Percentiles rank a stretch among this genome's conserved stretches.
These are phyloP conservation scores for Allantophomopsis cytisporea DNA, from an alignment of 2,329 filamentous ascomycete genomes.

Conservation along the genomic window DNA sequence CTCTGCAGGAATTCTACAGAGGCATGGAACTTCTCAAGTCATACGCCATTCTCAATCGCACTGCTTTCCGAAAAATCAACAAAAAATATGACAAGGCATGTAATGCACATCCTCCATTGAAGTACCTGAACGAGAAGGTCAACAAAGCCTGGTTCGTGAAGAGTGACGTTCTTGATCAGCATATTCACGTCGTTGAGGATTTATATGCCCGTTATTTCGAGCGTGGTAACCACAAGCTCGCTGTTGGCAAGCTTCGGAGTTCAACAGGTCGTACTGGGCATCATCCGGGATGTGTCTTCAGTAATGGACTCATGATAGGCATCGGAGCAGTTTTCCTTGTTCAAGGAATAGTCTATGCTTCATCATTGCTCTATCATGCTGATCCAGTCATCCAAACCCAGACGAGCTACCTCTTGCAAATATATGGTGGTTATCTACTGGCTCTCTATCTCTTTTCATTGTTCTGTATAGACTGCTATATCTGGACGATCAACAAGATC, in stretches of 20 bases:
- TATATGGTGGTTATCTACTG: slow-evolving; percentile 88
- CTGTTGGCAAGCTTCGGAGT: slow-evolving; percentile 72
- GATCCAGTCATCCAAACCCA: slow-evolving; percentile 33
- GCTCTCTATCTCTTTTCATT: slow-evolving; percentile 66
- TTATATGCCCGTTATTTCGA: slow-evolving; percentile 93
- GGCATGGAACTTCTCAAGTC: slow-evolving; percentile 84
- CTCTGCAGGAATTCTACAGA: slow-evolving; percentile 86
- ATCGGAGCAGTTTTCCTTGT: slow-evolving; percentile 51
- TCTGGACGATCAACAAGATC: slow-evolving; percentile 77
- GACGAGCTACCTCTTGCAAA: slow-evolving; percentile 64
- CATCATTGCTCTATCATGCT: slow-evolving; percentile 31
- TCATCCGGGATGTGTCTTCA: slow-evolving; percentile 42
- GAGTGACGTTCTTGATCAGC: slow-evolving; percentile 69
- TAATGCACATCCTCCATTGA: slow-evolving; percentile 60
- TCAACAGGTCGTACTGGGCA: slow-evolving; percentile 45
- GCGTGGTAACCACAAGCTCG: slow-evolving; percentile 82
- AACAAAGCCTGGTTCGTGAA: slow-evolving; percentile 85
- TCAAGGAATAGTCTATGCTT: slow-evolving; percentile 50
- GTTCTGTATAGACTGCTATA: slow-evolving; percentile 74
- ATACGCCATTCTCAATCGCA: slow-evolving; percentile 80
- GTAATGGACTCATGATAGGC: slow-evolving; percentile 53
- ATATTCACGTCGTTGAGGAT: slow-evolving; percentile 75
- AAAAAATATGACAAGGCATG: slow-evolving; percentile 97
- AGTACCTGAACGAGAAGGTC: slow-evolving; percentile 86
- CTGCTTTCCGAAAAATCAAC: slow-evolving; percentile 92